phyloP scores from a whole-genome alignment of 2,329 filamentous ascomycete genomes.

The Talaromyces sp. region DNA sequence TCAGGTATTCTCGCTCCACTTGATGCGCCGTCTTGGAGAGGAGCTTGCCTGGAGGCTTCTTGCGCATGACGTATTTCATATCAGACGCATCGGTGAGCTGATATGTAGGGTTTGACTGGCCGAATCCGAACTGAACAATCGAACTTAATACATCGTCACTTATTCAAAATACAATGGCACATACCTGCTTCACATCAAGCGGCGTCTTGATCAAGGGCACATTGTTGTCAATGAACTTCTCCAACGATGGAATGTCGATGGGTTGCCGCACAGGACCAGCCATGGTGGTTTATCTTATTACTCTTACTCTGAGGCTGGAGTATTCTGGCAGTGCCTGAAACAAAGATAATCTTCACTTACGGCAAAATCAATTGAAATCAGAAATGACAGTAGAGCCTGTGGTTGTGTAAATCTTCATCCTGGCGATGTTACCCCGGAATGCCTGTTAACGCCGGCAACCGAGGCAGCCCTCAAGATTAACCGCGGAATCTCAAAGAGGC shows the following conservation, averaged over 20 bases:
- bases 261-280: conserved; percentile 85
- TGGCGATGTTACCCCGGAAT: conserved; percentile 2
- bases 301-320: background rate
- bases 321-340: background rate
- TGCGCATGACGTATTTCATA: conserved; percentile 80
- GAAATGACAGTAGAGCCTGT: background rate
- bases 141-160: background rate
- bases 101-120: conserved; percentile 96
- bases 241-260: conserved; percentile 75
- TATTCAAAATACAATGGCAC: conserved; percentile 19
- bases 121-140: conserved; percentile 78
- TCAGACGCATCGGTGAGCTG: conserved; percentile 72
- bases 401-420: background rate
- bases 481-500: conserved; percentile 2
- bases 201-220: conserved; percentile 83
- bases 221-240: conserved; percentile 70
- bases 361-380: background rate
- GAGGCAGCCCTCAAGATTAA: conserved; percentile 1
- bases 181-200: conserved; percentile 82
- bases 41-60: conserved; percentile 94
- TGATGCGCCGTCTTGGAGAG: conserved; percentile 92
- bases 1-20: conserved; percentile 91
- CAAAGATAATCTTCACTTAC: background rate
- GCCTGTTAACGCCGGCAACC: background rate
- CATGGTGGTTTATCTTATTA: conserved; percentile 55